Percentiles rank a stretch among this genome's conserved stretches.
phyloP scores from a whole-genome alignment of 1,284 basidiomycete genomes.

The Cryptococcus wingfieldii region DNA sequence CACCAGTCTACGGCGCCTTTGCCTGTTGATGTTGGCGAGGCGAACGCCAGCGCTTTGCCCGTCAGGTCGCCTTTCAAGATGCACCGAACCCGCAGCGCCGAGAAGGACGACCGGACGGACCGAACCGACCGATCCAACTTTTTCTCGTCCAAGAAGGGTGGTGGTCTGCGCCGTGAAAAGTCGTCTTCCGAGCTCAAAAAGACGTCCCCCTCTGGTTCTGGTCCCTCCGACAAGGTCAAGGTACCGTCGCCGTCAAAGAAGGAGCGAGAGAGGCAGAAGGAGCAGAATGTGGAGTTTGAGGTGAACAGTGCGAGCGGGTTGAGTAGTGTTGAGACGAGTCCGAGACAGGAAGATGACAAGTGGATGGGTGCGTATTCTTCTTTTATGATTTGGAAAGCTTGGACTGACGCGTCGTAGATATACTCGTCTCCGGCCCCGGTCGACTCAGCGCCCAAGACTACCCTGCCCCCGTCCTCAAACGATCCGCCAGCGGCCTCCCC shows the following conservation, averaged over 20 bases:
- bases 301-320: constrained; percentile 37
- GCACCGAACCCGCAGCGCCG: not conserved
- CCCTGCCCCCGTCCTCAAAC: constrained; percentile 1
- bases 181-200: no score
- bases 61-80: not conserved
- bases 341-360: constrained; percentile 49
- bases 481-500: constrained; percentile 6
- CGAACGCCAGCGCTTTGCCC: not conserved
- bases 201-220: no score
- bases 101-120: constrained; percentile 41
- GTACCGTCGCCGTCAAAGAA: constrained; percentile 3
- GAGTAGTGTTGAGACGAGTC: constrained; percentile 41
- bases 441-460: constrained; percentile 61
- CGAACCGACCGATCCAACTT: constrained; percentile 54
- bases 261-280: constrained; percentile 45
- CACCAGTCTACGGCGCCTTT: constrained; percentile 19
- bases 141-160: constrained; percentile 21
- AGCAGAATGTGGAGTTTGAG: constrained; percentile 44
- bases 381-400: not conserved
- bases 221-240: no score
- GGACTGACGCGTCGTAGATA: constrained; percentile 57
- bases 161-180: constrained; percentile 15
- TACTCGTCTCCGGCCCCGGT: constrained; percentile 64
- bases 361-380: constrained; percentile 42
- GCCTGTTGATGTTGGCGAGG: not conserved